Evolutionary conservation across 345 rosid species (phyloP).

Genomic region (Gossypium raimondii): DNA sequence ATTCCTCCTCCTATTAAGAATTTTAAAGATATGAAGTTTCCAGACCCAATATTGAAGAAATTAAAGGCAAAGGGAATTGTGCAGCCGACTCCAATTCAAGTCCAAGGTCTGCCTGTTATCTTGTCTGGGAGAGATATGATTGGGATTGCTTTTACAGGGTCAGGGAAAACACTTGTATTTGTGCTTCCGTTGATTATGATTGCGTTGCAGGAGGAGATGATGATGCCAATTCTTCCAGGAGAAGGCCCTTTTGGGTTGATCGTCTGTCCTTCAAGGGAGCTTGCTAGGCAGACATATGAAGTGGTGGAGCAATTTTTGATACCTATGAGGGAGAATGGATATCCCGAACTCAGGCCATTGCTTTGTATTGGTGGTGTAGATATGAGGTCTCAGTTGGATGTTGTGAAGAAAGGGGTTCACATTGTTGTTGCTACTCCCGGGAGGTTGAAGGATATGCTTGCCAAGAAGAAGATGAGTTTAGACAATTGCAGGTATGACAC

Average conservation of each 20-base stretch:
- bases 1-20: constrained; percentile 79
- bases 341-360: constrained; percentile 67
- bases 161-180: constrained; percentile 83
- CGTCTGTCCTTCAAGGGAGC: constrained; percentile 86
- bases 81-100: constrained; percentile 94
- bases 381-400: constrained; percentile 85
- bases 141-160: constrained; percentile 91
- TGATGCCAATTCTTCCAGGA: constrained; percentile 83
- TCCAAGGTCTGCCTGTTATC: constrained; percentile 90
- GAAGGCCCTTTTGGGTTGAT: constrained; percentile 87
- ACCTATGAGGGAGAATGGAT: constrained; percentile 58
- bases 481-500: constrained; percentile 74
- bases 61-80: constrained; percentile 80
- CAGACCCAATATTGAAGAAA: constrained; percentile 56
- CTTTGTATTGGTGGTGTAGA: constrained; percentile 91
- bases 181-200: constrained; percentile 89
- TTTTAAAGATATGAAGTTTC: constrained; percentile 84
- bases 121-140: constrained; percentile 84
- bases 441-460: constrained; percentile 89
- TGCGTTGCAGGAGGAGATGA: constrained; percentile 80
- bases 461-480: constrained; percentile 87
- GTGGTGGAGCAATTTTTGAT: constrained; percentile 75
- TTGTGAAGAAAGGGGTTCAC: constrained; percentile 82
- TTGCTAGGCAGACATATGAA: constrained; percentile 85
- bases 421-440: constrained; percentile 97